Base-by-base conservation (phyloP, 495 filamentous ascomycete genomes). In the Thermothielavioides terrestris region DNA sequence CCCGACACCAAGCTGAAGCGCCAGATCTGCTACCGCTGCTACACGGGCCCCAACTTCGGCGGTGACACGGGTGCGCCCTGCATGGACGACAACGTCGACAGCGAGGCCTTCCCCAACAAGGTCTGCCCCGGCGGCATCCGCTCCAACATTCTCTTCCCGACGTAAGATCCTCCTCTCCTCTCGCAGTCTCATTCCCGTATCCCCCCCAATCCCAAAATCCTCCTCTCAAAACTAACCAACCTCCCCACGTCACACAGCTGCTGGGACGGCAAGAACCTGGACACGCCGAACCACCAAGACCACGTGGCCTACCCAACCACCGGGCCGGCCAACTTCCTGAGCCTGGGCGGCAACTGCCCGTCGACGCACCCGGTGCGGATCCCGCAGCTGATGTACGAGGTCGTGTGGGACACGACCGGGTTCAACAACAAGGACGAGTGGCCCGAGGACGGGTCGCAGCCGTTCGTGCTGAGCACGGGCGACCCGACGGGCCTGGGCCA, bases 181-280 rank as follows among this genome's bases (percentile, higher is more conserved):
- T n/a, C n/a, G n/a, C n/a, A n/a, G n/a, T n/a, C n/a, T n/a, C n/a
- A n/a, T n/a, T n/a, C n/a, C n/a, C n/a, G n/a, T n/a, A n/a, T n/a
- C 12, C 11, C 15, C 26, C 15, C 9, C 9, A 9, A 7, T 34
- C 21, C n/a, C 23, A 25, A 21, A n/a, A 15, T 15, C 12, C 15
- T 14, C 23, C 6, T 36, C 43, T 25, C 6, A 35, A 43, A 15
- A 42, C n/a, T 10, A 20, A 22, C 20, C 1, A 12, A 2, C 7
- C 10, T 3, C 17, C 1, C 8, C 4, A 35, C 6, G 10, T 28
- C 4, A 10, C 14, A 46, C 9, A 74, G 66, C 36, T 77, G 74
- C 73, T 77, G 74, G 74, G 72, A 77, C 50, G 73, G 74, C 48
- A 69, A 70, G 57, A 75, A 75, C 61, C 66, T 76, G 53, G 74